These are phyloP conservation scores for Pontederia crassipes DNA, from an alignment of 176 grass and related monocot species.

Conservation along the genomic window DNA sequence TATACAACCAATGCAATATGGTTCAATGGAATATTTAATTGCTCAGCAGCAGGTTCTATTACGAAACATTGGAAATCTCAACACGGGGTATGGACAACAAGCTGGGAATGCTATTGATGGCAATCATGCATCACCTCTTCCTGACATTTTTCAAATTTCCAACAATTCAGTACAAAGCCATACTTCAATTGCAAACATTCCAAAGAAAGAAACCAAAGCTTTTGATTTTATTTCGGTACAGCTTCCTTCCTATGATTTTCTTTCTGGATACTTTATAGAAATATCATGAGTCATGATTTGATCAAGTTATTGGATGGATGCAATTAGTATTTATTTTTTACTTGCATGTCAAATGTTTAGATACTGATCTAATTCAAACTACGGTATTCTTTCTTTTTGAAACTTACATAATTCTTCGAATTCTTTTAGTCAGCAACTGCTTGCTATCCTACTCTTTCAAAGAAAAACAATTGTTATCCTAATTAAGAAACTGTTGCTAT, in stretches of 20 bases:
- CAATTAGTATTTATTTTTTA: neutral
- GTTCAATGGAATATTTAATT: constrained; percentile 61
- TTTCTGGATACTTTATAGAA: neutral
- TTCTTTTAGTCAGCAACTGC: too few relatives aligned
- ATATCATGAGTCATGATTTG: neutral
- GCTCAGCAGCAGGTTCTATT: constrained; percentile 81
- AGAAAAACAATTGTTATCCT: too few relatives aligned
- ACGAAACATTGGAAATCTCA: constrained; percentile 77
- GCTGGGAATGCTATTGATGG: constrained; percentile 30
- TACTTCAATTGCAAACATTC: constrained; percentile 40
- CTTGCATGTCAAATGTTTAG: too few relatives aligned
- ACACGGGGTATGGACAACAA: constrained; percentile 41
- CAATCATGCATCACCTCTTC: constrained; percentile 37
- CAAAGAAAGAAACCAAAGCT: constrained; percentile 87
- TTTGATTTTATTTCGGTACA: constrained; percentile 99
- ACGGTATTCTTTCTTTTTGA: too few relatives aligned
- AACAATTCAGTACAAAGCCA: constrained; percentile 66
- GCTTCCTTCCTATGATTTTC: neutral
- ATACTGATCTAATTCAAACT: too few relatives aligned
- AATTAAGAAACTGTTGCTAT: too few relatives aligned
- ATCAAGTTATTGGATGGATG: neutral
- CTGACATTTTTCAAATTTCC: constrained; percentile 73
- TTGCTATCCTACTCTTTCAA: too few relatives aligned
- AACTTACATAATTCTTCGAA: too few relatives aligned
- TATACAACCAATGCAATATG: constrained; percentile 73